Evolutionary conservation across 1,284 basidiomycete genomes (phyloP).

Genomic region (Ganoderma lucidum): DNA sequence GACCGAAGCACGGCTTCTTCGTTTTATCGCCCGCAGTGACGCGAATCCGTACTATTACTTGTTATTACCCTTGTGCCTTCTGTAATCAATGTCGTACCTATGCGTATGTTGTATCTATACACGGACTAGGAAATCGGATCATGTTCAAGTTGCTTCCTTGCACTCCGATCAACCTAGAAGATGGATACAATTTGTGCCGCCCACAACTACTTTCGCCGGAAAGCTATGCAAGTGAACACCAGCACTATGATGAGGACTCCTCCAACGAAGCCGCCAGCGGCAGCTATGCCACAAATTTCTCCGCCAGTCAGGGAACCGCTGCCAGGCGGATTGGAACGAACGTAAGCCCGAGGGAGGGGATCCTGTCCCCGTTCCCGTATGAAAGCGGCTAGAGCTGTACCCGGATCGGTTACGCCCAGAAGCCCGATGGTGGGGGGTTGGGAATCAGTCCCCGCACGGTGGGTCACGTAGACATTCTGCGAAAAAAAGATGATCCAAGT

Average conservation of each 20-base stretch:
- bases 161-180: constrained; percentile 16
- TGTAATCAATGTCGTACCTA: constrained; percentile 18
- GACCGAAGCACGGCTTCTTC: background rate
- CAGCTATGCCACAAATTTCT: constrained; percentile 41
- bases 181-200: constrained; percentile 1
- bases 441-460: constrained; percentile 52
- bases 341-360: constrained; percentile 39
- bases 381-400: constrained; percentile 50
- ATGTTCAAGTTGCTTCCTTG: constrained; percentile 1
- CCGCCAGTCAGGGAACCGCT: constrained; percentile 32
- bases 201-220: constrained; percentile 22
- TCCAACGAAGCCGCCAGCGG: constrained; percentile 40
- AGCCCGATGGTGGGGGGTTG: constrained; percentile 57
- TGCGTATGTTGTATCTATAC: constrained; percentile 21
- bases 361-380: constrained; percentile 54
- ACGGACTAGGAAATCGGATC: constrained; percentile 16
- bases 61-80: constrained; percentile 17
- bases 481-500: constrained; percentile 15
- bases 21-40: constrained; percentile 9
- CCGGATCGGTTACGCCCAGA: constrained; percentile 53
- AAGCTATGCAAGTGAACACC: constrained; percentile 22
- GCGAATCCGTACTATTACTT: background rate
- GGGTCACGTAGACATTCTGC: constrained; percentile 64
- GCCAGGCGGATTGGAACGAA: constrained; percentile 27
- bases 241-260: constrained; percentile 41